Percentiles rank a stretch among this genome's conserved stretches.
Conservation (phyloP, 2,329 filamentous ascomycete species). For the Colletotrichum cuscutae region DNA sequence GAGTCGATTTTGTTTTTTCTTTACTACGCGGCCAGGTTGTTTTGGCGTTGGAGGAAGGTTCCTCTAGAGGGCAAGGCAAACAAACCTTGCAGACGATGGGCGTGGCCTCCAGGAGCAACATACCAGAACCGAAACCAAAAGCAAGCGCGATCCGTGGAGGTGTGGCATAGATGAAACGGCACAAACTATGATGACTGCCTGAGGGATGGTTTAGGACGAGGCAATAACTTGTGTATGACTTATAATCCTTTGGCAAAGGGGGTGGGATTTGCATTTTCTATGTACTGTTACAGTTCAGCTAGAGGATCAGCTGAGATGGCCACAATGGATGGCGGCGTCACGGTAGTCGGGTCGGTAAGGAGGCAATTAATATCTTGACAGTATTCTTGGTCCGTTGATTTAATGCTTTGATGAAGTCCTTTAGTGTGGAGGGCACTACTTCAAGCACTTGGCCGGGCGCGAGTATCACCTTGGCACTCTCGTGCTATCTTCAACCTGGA, state of each 20-base stretch:
- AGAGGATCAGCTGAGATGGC: conserved; percentile 22
- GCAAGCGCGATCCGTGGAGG: conserved; percentile 13
- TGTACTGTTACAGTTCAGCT: conserved; percentile 34
- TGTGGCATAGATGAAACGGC: conserved; percentile 25
- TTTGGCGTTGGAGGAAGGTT: conserved; percentile 33
- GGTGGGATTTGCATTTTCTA: conserved; percentile 33
- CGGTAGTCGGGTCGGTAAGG: conserved; percentile 24
- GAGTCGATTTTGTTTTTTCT: conserved; percentile 15
- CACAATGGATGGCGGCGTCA: conserved; percentile 20
- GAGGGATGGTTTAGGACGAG: conserved; percentile 17
- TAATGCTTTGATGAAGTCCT: too few species aligned
- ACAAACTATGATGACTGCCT: conserved; percentile 21
- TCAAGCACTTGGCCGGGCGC: too few species aligned
- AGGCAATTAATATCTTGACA: conserved; percentile 29
- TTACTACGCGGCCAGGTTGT: conserved; percentile 28
- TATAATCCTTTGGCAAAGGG: conserved; percentile 34
- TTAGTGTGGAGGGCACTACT: too few species aligned
- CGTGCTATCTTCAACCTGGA: too few species aligned
- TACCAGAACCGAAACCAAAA: conserved; percentile 25
- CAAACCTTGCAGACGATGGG: conserved; percentile 12
- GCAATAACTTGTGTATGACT: conserved; percentile 33
- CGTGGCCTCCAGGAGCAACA: conserved; percentile 21
- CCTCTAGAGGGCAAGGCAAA: conserved; percentile 25
- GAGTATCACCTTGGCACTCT: too few species aligned
- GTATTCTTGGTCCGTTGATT: not conserved